phyloP scores from a whole-genome alignment of 2,329 filamentous ascomycete genomes.

The Xylariaceae sp. region DNA sequence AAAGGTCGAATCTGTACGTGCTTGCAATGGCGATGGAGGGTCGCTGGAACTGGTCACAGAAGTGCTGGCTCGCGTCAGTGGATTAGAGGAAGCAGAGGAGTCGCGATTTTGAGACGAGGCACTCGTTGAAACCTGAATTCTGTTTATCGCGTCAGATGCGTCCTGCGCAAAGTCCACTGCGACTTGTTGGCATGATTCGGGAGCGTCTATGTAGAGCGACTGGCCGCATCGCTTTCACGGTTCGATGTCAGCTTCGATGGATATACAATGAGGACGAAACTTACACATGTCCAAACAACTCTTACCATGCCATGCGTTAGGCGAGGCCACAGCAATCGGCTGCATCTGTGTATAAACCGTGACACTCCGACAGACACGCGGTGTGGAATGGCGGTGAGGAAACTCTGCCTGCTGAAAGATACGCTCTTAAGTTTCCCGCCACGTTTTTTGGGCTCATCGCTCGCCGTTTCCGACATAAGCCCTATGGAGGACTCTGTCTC shows the following conservation, averaged over 20 bases:
- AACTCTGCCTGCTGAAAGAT: not conserved
- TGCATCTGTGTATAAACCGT: not conserved
- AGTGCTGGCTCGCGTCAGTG: not conserved
- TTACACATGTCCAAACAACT: slow-evolving; percentile 8
- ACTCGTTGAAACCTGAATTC: not conserved
- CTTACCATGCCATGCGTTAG: not conserved
- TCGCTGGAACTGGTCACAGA: not conserved
- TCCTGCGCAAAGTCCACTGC: slow-evolving; percentile 8
- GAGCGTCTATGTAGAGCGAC: slow-evolving; percentile 2
- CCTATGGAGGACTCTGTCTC: no score
- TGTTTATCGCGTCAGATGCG: not conserved
- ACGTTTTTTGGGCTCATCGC: no score
- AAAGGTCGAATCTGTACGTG: not conserved
- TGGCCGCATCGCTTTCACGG: slow-evolving; percentile 5
- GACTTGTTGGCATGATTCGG: not conserved
- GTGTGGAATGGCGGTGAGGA: not conserved
- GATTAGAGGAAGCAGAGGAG: not conserved
- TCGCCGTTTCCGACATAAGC: no score
- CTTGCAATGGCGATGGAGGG: not conserved
- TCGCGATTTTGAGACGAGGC: not conserved
- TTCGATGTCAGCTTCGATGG: not conserved
- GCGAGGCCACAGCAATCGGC: not conserved
- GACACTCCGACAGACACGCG: no score
- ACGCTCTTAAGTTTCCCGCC: no score
- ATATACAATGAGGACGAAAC: not conserved